Conservation (phyloP, 129 eudicot genomes). For the Oenanthe sinensis region DNA sequence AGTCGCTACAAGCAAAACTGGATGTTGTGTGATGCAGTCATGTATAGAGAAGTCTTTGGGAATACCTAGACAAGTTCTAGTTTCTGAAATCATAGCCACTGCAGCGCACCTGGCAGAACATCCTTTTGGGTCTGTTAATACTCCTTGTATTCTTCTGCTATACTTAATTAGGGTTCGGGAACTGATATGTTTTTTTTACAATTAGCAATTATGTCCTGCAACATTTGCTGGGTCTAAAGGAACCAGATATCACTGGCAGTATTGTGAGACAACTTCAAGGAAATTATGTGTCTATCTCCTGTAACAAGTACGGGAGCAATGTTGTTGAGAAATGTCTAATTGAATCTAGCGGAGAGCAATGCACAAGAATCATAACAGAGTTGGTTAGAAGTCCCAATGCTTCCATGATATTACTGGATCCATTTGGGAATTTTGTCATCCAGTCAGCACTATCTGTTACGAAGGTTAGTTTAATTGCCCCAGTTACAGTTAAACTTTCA, state of each 20-base stretch:
- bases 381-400: constrained; percentile 36
- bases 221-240: constrained; percentile 42
- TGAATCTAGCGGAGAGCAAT: constrained; percentile 27
- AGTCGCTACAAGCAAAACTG: constrained; percentile 56
- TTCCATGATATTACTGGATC: constrained; percentile 44
- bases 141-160: constrained; percentile 1
- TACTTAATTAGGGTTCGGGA: not conserved
- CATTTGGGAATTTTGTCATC: constrained; percentile 66
- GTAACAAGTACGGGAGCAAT: constrained; percentile 63
- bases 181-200: constrained; percentile 7
- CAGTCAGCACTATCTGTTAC: constrained; percentile 51
- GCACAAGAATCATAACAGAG: constrained; percentile 41
- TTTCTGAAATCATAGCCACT: constrained; percentile 34
- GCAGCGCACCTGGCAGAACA: constrained; percentile 60
- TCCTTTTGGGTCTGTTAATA: constrained; percentile 49
- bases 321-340: constrained; percentile 57
- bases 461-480: constrained; percentile 30
- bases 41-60: constrained; percentile 45
- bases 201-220: constrained; percentile 74
- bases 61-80: constrained; percentile 25
- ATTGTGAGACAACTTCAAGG: constrained; percentile 44
- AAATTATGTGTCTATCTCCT: constrained; percentile 33
- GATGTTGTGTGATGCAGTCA: constrained; percentile 64
- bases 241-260: constrained; percentile 29
- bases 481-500: not conserved